These are phyloP conservation scores for Iberis amara DNA, from an alignment of 441 rosid species.

Conservation along the genomic window DNA sequence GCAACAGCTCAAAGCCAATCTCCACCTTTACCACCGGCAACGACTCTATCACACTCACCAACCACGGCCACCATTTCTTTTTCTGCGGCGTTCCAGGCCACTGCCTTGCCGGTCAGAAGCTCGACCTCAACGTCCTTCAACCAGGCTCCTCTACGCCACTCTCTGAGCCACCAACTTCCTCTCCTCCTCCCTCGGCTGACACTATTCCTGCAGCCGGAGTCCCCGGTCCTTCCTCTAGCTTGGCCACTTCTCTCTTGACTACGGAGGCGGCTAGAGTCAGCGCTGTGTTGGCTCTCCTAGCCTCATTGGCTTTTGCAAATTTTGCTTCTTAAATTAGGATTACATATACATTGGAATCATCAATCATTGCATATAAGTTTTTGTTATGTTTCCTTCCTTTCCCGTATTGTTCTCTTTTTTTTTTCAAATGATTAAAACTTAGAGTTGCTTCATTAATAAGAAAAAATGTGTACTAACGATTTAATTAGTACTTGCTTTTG, in stretches of 20 bases:
- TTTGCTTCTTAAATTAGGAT: constrained; percentile 24
- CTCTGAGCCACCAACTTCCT: constrained; percentile 29
- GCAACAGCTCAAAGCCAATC: constrained; percentile 67
- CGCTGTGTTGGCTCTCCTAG: constrained; percentile 6
- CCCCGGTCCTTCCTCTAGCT: constrained; percentile 42
- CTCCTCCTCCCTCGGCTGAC: constrained; percentile 12
- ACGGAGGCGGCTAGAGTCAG: background rate
- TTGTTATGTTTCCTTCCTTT: background rate
- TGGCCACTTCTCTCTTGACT: constrained; percentile 25
- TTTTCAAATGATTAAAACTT: constrained; percentile 9
- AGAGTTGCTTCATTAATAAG: constrained; percentile 8
- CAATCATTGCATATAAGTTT: constrained; percentile 5
- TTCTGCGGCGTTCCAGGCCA: constrained; percentile 89
- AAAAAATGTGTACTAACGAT: constrained; percentile 6
- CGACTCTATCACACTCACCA: constrained; percentile 65
- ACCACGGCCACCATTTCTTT: constrained; percentile 76
- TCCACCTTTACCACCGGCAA: constrained; percentile 78
- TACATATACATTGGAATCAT: background rate
- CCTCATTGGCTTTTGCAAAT: constrained; percentile 6
- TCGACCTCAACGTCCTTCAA: constrained; percentile 69
- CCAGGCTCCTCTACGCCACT: constrained; percentile 32
- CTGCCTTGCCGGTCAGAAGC: constrained; percentile 77
- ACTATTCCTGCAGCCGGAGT: constrained; percentile 41
- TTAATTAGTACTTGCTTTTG: background rate
- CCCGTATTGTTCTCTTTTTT: too few species aligned